Percentiles rank a stretch among this genome's conserved stretches.
Evolutionary conservation across 2,329 filamentous ascomycete species (phyloP).

Genomic region (Fusarium buharicum): DNA sequence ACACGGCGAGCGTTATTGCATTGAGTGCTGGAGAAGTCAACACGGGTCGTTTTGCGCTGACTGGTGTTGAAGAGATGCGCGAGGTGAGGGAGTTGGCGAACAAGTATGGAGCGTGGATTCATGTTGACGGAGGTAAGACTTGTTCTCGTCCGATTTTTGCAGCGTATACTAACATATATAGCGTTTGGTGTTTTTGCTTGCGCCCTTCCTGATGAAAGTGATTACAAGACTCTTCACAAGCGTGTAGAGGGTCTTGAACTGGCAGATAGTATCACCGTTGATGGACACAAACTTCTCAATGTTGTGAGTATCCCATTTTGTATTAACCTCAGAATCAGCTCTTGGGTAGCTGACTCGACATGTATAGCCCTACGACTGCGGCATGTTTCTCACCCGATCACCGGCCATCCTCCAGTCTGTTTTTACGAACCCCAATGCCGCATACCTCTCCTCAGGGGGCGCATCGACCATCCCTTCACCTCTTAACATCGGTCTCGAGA

Average conservation of each 20-base stretch:
- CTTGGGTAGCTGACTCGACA: conserved; percentile 14
- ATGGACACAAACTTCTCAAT: conserved; percentile 93
- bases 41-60: conserved; percentile 78
- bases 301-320: conserved; percentile 65
- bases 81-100: conserved; percentile 76
- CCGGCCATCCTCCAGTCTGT: conserved; percentile 66
- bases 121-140: conserved; percentile 77
- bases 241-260: conserved; percentile 75
- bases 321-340: background rate
- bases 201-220: conserved; percentile 64
- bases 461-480: conserved; percentile 74
- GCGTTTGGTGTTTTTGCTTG: conserved; percentile 89
- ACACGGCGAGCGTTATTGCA: conserved; percentile 77
- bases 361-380: conserved; percentile 83
- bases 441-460: conserved; percentile 70
- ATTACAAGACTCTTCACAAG: conserved; percentile 65
- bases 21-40: conserved; percentile 93
- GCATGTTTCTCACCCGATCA: conserved; percentile 84
- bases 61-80: conserved; percentile 69
- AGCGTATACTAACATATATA: conserved; percentile 33
- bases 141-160: too few species aligned
- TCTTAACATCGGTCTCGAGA: conserved; percentile 87
- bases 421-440: conserved; percentile 86
- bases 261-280: conserved; percentile 86
- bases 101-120: conserved; percentile 81